phyloP scores from a whole-genome alignment of 306 rosid genomes.

The Prunus davidiana region DNA sequence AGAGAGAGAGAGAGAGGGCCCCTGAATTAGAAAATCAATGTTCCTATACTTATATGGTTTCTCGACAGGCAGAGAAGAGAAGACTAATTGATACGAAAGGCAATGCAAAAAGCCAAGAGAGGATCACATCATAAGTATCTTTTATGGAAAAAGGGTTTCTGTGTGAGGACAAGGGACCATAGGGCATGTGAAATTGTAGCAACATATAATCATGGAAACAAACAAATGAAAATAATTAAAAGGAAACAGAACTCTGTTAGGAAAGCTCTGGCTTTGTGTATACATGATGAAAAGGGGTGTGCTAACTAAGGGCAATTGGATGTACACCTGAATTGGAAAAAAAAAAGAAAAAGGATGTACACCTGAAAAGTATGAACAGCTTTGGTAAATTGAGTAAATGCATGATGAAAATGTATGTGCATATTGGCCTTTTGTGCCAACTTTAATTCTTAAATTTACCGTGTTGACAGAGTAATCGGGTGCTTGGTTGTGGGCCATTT shows the following conservation, averaged over 20 bases:
- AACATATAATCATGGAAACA: conserved; percentile 1
- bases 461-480: background rate
- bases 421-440: background rate
- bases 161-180: background rate
- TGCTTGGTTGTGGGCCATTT: background rate
- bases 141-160: background rate
- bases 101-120: background rate
- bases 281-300: background rate
- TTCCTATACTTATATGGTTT: background rate
- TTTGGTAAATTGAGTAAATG: background rate
- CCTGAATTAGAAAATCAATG: background rate
- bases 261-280: background rate
- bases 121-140: background rate
- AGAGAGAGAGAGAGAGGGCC: background rate
- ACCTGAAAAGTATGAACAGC: background rate
- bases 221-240: background rate
- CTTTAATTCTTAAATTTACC: background rate
- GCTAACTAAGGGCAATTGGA: too few relatives aligned
- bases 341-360: background rate
- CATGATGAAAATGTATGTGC: background rate
- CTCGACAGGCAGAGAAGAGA: background rate
- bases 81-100: background rate
- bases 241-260: background rate
- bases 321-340: background rate
- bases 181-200: background rate